Evolutionary conservation across 495 filamentous ascomycete genomes (phyloP), one percentile per base, ranked within the genome.

Genomic region (Bombardia bombarda): DNA sequence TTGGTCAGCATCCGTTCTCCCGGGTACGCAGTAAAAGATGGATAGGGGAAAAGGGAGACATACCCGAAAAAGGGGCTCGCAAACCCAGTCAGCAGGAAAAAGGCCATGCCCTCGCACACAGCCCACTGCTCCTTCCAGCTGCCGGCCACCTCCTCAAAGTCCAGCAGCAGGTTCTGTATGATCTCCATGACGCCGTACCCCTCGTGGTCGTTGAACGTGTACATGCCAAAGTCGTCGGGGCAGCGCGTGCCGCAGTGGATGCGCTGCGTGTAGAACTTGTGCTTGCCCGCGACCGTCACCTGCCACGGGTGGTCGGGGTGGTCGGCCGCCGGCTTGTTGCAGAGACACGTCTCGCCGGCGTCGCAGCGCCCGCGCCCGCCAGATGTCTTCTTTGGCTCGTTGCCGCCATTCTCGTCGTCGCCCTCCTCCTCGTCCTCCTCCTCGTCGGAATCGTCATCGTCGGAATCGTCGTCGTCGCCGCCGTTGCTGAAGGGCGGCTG

Each of bases 281-380:
- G 20, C 31, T 50, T 50, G 21, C 63, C 66, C 2, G 68, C 65
- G 18, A 42, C 43, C 20, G 55, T 67, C 41, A 72, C 18, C 22
- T 60, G 42, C 54, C 56, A 74, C 0, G 60, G 51, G 34, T 71
- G 65, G 7, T 66, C 62, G 0, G 68, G 67, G 33, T 73, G 61
- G 12, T 63, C 61, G 5, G 44, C 17, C 2, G 51, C 52, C 5
- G 52, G 57, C 42, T 65, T 66, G 30, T 53, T 42, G 55, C 70
- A 74, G 12, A 67, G 16, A 47, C 70, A 73, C 19, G 50, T 58
- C 33, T 52, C 46, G 21, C 57, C 56, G 23, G 39, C 50, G 32
- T 60, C 54, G 40, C 45, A 47, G 16, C 32, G 10, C 12, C 49
- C 43, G 9, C 40, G 46, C 8, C 26, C 52, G 3, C 49, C 48